Base-by-base conservation (phyloP, 73 alveolate species). In the Paramecium primaurelia region DNA sequence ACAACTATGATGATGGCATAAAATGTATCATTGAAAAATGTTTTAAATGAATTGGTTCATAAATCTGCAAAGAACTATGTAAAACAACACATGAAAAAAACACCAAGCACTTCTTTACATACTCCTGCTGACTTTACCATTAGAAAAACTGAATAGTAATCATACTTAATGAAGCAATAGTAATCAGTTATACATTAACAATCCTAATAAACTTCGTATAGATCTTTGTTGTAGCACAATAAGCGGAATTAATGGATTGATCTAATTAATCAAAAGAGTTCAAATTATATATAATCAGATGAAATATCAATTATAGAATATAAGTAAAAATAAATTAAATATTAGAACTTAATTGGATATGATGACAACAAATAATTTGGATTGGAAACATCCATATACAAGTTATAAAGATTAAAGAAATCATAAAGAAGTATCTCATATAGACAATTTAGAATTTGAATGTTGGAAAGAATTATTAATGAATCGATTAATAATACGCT, bases 91-190 rank as follows among this genome's bases (percentile, higher is more conserved):
- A 26, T 80, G 26, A 80, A 80, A 47, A 80, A 80, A 47, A 80
- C 91, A 10, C 91, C 91, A 6, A 45, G 77, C 18, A 80, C 91
- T 25, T 45, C 77, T 36, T 64, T 45, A 26, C 91, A 80, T 47
- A 80, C 91, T 80, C 91, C 91, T 80, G 91, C 91, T 26, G 91
- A 80, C 32, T 80, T 80, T 80, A 44, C 91, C 22, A 42, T 32
- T 10, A 40, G 91, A 80, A 73, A 73, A 30, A 44, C 84, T 32
- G 84, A 64, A 64, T 34, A 80, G 58, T 49, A 80, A 80, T 80
- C 77, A 18, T 49, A 47, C 42, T 80, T 80, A 80, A 40, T 11
- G 37, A 47, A 80, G 45, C 69, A 54, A 54, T 49, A 73, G 59
- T 37, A 73, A 73, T 37, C 59, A 73, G 59, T 40, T 37, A 20